phyloP scores from a whole-genome alignment of 2,329 filamentous ascomycete species.

The Chlorencoelia australis region DNA sequence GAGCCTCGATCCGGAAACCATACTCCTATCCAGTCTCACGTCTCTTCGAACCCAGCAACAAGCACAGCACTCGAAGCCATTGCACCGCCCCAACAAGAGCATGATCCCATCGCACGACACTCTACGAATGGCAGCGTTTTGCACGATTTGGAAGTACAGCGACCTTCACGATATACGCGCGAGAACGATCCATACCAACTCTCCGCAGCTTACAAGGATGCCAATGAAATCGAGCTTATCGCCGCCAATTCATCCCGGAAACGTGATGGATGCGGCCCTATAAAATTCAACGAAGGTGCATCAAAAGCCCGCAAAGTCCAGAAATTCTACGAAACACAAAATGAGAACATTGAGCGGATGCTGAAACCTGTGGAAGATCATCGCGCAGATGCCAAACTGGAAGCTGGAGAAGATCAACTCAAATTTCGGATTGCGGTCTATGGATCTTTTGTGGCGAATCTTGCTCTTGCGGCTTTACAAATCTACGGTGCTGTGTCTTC shows the following conservation, averaged over 20 bases:
- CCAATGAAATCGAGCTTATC: constrained; percentile 66
- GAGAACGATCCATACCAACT: constrained; percentile 77
- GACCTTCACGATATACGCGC: constrained; percentile 20
- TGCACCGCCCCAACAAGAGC: constrained; percentile 18
- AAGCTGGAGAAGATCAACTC: constrained; percentile 71
- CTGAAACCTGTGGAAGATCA: constrained; percentile 92
- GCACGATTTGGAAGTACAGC: constrained; percentile 34
- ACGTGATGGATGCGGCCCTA: constrained; percentile 41
- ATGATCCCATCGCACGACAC: constrained; percentile 23
- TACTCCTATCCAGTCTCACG: constrained; percentile 17
- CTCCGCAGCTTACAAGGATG: constrained; percentile 65
- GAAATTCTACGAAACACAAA: constrained; percentile 82
- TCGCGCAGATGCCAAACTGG: constrained; percentile 62
- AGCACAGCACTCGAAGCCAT: constrained; percentile 33
- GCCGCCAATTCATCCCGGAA: constrained; percentile 73
- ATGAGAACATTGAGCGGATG: constrained; percentile 85
- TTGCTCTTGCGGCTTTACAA: constrained; percentile 70
- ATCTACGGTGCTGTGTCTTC: constrained; percentile 82
- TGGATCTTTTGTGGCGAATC: constrained; percentile 68
- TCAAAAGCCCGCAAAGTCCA: constrained; percentile 43
- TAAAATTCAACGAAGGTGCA: constrained; percentile 27
- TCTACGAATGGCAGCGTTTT: constrained; percentile 12
- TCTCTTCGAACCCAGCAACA: constrained; percentile 27
- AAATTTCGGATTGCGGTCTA: constrained; percentile 56
- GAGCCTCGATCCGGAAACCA: constrained; percentile 17